Percentiles rank a stretch among this genome's conserved stretches.
These are phyloP conservation scores for Entrophospora sp. DNA, from an alignment of 192 early-diverging fungal genomes.

Conservation along the genomic window DNA sequence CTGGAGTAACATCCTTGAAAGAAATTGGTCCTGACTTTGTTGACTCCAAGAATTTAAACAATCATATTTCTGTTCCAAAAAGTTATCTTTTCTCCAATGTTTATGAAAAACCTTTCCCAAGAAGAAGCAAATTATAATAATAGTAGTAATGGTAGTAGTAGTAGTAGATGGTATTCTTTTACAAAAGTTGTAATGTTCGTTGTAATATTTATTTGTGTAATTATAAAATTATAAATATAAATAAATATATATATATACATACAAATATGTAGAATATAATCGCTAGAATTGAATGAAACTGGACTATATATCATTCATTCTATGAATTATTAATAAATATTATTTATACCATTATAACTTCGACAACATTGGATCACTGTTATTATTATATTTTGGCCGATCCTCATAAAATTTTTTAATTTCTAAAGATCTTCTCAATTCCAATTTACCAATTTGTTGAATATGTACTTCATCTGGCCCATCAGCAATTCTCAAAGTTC, in stretches of 20 bases:
- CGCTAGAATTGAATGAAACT: too few relatives aligned
- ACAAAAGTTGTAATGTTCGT: too few relatives aligned
- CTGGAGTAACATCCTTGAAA: constrained; percentile 53
- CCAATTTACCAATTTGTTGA: constrained; percentile 72
- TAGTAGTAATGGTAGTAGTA: background rate
- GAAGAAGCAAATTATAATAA: constrained; percentile 4
- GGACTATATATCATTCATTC: too few relatives aligned
- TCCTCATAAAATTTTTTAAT: constrained; percentile 27
- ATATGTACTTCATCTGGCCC: constrained; percentile 91
- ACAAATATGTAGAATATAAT: too few relatives aligned
- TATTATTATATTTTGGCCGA: background rate
- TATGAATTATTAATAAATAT: too few relatives aligned
- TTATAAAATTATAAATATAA: too few relatives aligned
- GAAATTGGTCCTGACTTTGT: constrained; percentile 43
- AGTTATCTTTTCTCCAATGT: constrained; percentile 9
- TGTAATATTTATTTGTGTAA: too few relatives aligned
- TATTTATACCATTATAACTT: too few relatives aligned
- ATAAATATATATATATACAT: too few relatives aligned
- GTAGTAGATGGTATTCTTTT: too few relatives aligned
- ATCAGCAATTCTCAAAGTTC: constrained; percentile 87
- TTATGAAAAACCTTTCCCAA: constrained; percentile 9
- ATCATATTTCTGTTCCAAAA: constrained; percentile 16
- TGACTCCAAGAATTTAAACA: constrained; percentile 10
- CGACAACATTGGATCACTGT: too few relatives aligned
- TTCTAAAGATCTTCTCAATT: constrained; percentile 48